phyloP scores from a whole-genome alignment of 768 basidiomycete genomes.

The Agrocybe pediades region DNA sequence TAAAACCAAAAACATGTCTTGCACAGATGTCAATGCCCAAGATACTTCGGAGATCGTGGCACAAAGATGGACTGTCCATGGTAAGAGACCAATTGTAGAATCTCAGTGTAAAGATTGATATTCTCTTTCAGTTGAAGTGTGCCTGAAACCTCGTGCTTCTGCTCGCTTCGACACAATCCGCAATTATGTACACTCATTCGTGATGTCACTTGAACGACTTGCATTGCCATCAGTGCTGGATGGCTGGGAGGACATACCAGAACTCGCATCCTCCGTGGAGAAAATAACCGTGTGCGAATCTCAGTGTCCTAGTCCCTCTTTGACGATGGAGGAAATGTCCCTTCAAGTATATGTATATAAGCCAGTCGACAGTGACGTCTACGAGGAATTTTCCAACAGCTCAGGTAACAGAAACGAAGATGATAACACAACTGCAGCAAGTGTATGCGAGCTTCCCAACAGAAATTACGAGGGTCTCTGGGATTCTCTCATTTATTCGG shows the following conservation, averaged over 20 bases:
- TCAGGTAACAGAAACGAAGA: conserved; percentile 59
- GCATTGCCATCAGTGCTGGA: conserved; percentile 68
- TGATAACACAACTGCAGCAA: conserved; percentile 84
- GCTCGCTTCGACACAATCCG: conserved; percentile 78
- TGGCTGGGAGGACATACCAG: conserved; percentile 79
- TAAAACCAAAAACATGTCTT: background rate
- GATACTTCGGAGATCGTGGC: background rate
- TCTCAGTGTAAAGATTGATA: background rate
- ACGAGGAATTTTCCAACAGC: conserved; percentile 73
- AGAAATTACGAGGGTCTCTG: conserved; percentile 87
- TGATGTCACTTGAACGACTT: conserved; percentile 63
- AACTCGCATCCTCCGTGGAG: conserved; percentile 76
- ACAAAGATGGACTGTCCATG: conserved; percentile 65
- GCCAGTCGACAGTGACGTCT: conserved; percentile 63
- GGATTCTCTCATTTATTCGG: conserved; percentile 86
- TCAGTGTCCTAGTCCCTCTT: conserved; percentile 52
- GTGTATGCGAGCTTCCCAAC: conserved; percentile 86
- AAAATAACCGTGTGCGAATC: conserved; percentile 74
- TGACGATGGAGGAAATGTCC: conserved; percentile 56
- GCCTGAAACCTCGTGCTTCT: conserved; percentile 66
- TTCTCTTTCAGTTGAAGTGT: conserved; percentile 72
- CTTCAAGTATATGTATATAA: conserved; percentile 91
- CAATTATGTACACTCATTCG: conserved; percentile 57
- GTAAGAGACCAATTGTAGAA: conserved; percentile 32
- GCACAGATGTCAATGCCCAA: background rate